Percentiles rank a stretch among this genome's conserved stretches.
phyloP scores from a whole-genome alignment of 306 rosid species.

The Dalbergia oliveri region DNA sequence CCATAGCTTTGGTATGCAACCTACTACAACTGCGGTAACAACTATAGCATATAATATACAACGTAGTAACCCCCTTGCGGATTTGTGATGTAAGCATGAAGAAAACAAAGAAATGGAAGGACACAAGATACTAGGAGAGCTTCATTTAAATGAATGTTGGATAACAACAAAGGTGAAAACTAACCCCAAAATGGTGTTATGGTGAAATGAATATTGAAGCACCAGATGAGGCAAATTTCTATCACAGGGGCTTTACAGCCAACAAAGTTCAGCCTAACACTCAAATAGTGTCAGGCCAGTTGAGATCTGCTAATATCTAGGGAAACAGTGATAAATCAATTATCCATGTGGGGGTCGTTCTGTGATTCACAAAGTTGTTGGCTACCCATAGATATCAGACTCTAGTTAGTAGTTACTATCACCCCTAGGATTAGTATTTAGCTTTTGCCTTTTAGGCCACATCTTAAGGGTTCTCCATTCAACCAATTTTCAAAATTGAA shows the following conservation, averaged over 20 bases:
- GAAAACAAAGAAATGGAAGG: not conserved
- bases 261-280: constrained; percentile 3
- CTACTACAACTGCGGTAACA: not conserved
- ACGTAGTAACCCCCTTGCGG: not conserved
- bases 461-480: not conserved
- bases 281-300: not conserved
- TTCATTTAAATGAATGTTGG: not conserved
- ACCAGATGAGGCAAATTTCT: not conserved
- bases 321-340: not conserved
- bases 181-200: not conserved
- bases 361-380: not conserved
- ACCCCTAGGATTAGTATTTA: not conserved
- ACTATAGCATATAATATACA: not conserved
- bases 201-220: not conserved
- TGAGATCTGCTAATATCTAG: not conserved
- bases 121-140: constrained; percentile 3
- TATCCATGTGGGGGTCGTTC: not conserved
- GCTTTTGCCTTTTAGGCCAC: not conserved
- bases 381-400: not conserved
- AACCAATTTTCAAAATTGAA: not conserved
- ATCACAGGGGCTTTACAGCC: not conserved
- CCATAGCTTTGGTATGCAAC: not conserved
- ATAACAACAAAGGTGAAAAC: constrained; percentile 9
- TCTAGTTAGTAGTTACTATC: not conserved
- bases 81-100: constrained; percentile 18